Evolutionary conservation across 352 stramenopile species (phyloP), one percentile per base, ranked within the genome.

Genomic region (Phytophthora fragariaefolia): DNA sequence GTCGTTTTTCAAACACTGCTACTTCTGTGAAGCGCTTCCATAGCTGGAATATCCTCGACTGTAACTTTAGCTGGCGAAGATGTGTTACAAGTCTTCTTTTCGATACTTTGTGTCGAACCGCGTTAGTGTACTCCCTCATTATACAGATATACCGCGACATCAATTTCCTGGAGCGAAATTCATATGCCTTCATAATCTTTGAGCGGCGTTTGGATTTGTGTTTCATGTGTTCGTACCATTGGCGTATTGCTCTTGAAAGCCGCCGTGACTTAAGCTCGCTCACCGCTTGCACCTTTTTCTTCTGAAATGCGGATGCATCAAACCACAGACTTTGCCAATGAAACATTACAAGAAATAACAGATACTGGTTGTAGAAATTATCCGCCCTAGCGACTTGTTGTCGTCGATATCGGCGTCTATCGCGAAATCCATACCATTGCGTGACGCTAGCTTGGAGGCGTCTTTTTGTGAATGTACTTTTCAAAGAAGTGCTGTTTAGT

Each of bases 301-400:
- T n/a, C 2, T 46, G 66, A 6, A 69, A 0, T 15, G 27, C 27
- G 7, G 49, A 52, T 47, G 48, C n/a, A 32, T 66, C 59, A 18
- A 60, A 63, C 65, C 65, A 68, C 18, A 42, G 18, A 13, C 67
- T 55, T 48, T 80, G 73, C 75, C 75, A 83, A 1, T 55, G 24
- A 54, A 66, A 75, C 36, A 83, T 73, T 5, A 50, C 28, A 4
- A 76, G 23, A 12, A 56, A 77, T 20, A 69, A 18, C 0, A 81
- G 43, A 47, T 73, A 81, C 24, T 77, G 62, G 17, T 50, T 52
- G 30, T 70, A 77, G 24, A 81, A 83, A 3, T 23, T 65, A 0
- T 49, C 40, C 9, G 75, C 75, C 13, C 47, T 63, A 13, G 32
- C 32, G 2, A 48, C 23, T 17, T 72, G 64, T n/a, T 63, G 49